Percentiles rank a stretch among this genome's conserved stretches.
Evolutionary conservation across 2,329 filamentous ascomycete genomes (phyloP).

Genomic region (Fusarium neocosmosporiellum): DNA sequence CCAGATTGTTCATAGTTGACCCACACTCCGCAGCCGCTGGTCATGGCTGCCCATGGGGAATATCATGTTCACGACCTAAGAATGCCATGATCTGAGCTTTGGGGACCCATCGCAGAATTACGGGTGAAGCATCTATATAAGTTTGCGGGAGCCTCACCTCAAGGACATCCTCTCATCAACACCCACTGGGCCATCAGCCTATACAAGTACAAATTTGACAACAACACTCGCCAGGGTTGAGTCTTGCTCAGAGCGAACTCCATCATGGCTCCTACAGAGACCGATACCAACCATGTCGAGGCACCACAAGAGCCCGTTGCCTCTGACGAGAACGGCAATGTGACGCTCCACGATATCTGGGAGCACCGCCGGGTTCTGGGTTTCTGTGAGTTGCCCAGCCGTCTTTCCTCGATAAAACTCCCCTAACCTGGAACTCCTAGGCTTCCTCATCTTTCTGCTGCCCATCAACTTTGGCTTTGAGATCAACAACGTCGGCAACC

Average conservation of each 20-base stretch:
- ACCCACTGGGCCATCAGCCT: not conserved
- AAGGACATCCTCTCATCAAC: not conserved
- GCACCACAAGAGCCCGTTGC: not conserved
- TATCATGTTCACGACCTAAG: not conserved
- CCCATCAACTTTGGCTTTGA: constrained; percentile 48
- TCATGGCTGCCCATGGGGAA: not conserved
- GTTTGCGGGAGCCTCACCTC: not conserved
- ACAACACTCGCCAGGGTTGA: not conserved
- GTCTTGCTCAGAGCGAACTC: not conserved
- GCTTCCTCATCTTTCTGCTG: constrained; percentile 43
- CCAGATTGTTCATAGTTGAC: not conserved
- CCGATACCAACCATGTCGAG: constrained; percentile 22
- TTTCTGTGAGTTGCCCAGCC: constrained; percentile 19
- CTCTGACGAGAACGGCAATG: constrained; percentile 2
- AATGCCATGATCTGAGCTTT: not conserved
- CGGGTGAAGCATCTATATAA: not conserved
- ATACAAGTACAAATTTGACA: not conserved
- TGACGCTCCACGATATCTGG: constrained; percentile 31
- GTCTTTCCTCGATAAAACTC: fast-evolving
- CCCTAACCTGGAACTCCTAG: constrained; percentile 1
- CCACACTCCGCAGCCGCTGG: not conserved
- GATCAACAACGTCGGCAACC: constrained; percentile 42
- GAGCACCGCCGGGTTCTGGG: constrained; percentile 29
- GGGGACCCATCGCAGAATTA: not conserved
- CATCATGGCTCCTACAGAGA: constrained; percentile 20